Base-by-base conservation (phyloP, 2,329 filamentous ascomycete genomes). In the Colletotrichum filicis region DNA sequence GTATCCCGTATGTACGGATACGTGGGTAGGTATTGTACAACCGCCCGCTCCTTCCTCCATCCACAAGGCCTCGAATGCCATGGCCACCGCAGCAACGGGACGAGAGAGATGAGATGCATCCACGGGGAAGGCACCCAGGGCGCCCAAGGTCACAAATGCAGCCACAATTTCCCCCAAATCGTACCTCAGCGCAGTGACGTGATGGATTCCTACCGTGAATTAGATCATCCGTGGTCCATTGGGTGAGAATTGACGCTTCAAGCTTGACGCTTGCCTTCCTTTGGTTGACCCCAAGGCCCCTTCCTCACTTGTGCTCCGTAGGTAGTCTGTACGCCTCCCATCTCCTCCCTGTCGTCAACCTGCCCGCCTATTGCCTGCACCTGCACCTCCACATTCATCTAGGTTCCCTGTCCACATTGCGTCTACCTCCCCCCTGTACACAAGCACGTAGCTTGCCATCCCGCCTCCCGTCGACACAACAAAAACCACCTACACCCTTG, bases 131-230 rank as follows among this genome's bases (percentile, higher is more conserved):
- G 32, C 32, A 42, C 37, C 37, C 37, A 42, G 19, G 37, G 37
- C 37, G 16, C 37, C 37, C 37, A 42, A 42, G 37, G 16, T 42
- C 37, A 16, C 37, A 71, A 61, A 71, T 62, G 68, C 68, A 74
- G 71, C 71, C 71, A 74, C 68, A 68, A 63, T 72, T 71, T 73
- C 62, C 62, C 63, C 61, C 68, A 71, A 62, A 71, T 6, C 60
- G 60, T 32, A 32, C 30, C 30, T 32, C 35, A 32, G 26, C 60
- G 22, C 60, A 68, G 74, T 75, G 74, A 75, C 74, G 74, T 75
- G 68, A 75, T 75, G 71, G 73, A 75, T 75, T 75, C 73, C 71
- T 74, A 62, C 62, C 62, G 68, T 61, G 42, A 61, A 56, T 56
- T 68, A 8, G 32, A 63, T 68, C 66, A 56, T 68, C 58, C 58